These are phyloP conservation scores for Dactylellina sp. DNA, from an alignment of 2,329 filamentous ascomycete species.

Conservation along the genomic window DNA sequence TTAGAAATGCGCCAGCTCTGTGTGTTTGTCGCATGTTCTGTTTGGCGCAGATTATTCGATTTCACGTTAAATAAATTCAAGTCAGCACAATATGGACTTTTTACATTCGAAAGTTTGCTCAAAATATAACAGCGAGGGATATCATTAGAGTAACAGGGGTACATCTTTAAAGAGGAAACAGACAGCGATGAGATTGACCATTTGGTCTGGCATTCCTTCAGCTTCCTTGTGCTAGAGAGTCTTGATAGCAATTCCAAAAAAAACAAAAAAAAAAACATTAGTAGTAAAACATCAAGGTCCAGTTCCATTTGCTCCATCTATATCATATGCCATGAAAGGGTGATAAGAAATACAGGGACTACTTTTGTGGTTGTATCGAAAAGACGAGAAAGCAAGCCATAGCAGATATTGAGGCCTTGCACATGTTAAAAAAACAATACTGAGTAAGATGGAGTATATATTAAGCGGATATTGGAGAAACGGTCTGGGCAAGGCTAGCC, in stretches of 20 bases:
- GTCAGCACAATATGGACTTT: background rate
- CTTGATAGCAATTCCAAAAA: background rate
- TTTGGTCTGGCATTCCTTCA: too few species aligned
- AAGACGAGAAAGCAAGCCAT: background rate
- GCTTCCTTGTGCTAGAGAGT: too few species aligned
- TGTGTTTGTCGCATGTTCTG: too few species aligned
- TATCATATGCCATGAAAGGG: constrained; percentile 30
- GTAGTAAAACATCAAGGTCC: too few species aligned
- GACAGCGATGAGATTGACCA: too few species aligned
- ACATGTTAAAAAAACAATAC: background rate
- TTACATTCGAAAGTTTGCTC: background rate
- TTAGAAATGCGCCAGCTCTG: too few species aligned
- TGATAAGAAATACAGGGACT: constrained; percentile 5
- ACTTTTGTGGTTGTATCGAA: constrained; percentile 12
- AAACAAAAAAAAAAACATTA: background rate
- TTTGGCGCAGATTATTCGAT: too few species aligned
- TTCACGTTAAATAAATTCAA: background rate
- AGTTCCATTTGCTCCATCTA: constrained; percentile 41
- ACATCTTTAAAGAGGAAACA: too few species aligned
- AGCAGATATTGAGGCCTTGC: background rate
- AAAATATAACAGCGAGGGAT: background rate
- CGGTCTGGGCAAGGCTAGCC: background rate
- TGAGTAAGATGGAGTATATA: background rate
- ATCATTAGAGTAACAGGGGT: background rate
- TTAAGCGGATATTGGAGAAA: background rate